A percentile compares a stretch with the other conserved stretches of the same genome.
These are phyloP conservation scores for Aspergillus fischeri DNA, from an alignment of 2,329 filamentous ascomycete genomes.

Conservation along the genomic window DNA sequence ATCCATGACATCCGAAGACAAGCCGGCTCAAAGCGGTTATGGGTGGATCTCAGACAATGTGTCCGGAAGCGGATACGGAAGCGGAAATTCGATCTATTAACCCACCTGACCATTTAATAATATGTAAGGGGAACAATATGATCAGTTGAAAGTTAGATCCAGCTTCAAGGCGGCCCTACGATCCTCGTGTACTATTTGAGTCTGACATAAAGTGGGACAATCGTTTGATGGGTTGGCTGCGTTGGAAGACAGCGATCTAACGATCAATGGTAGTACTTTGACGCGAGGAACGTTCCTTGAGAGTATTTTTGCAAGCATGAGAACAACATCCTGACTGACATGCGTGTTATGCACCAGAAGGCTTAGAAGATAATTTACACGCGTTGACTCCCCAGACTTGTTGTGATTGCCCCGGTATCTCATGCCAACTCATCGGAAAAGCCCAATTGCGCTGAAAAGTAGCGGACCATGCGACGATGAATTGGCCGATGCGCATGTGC, in stretches of 20 bases:
- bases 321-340: neutral
- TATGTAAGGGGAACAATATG: too few species aligned
- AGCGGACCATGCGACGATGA: neutral
- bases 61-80: conserved; percentile 14
- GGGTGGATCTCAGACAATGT: neutral
- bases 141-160: neutral
- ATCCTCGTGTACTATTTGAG: neutral
- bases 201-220: neutral
- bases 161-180: neutral
- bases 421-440: neutral
- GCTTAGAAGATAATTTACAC: neutral
- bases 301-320: neutral
- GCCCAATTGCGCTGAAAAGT: neutral
- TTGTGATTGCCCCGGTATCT: neutral
- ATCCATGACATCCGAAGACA: neutral
- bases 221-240: neutral
- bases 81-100: neutral
- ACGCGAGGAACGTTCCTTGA: neutral
- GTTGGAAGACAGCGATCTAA: neutral
- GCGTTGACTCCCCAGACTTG: neutral
- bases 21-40: neutral
- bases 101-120: neutral
- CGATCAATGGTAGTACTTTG: neutral
- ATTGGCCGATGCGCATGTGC: neutral
- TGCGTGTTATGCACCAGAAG: neutral